Evolutionary conservation across 1,284 basidiomycete species (phyloP).

Genomic region (Cryptococcus sp.): DNA sequence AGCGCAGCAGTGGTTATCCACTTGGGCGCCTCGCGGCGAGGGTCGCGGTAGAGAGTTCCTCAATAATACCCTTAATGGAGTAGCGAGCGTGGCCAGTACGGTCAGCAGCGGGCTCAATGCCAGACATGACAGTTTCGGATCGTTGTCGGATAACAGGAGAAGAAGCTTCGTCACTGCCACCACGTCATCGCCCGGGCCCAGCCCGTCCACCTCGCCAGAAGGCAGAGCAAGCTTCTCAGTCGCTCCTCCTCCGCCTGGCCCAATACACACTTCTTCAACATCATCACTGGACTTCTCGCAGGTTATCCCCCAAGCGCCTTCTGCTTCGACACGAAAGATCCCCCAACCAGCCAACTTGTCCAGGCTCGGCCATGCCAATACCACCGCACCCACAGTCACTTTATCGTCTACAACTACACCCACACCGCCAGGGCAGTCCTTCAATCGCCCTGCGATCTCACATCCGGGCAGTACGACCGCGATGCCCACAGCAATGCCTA

Average conservation of each 20-base stretch:
- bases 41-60: slow-evolving; percentile 46
- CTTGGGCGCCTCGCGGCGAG: slow-evolving; percentile 48
- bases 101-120: slow-evolving; percentile 29
- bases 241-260: slow-evolving; percentile 17
- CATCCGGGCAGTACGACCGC: slow-evolving; percentile 15
- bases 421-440: slow-evolving; percentile 1
- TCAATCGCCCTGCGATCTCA: slow-evolving; percentile 15
- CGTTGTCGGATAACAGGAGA: slow-evolving; percentile 1
- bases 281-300: slow-evolving; percentile 9
- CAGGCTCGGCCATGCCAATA: slow-evolving; percentile 21
- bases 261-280: slow-evolving; percentile 28
- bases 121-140: background rate
- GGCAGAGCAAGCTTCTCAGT: background rate
- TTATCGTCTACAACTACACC: slow-evolving; percentile 9
- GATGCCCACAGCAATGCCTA: slow-evolving; percentile 8
- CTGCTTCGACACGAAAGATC: slow-evolving; percentile 11
- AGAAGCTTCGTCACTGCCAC: slow-evolving; percentile 1
- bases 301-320: background rate
- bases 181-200: background rate
- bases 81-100: slow-evolving; percentile 44
- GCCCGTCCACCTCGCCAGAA: background rate
- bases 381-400: slow-evolving; percentile 3
- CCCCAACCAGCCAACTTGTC: slow-evolving; percentile 40
- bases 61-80: slow-evolving; percentile 40
- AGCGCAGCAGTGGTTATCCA: slow-evolving; percentile 47